Evolutionary conservation across 352 stramenopile species (phyloP).

Genomic region (Poterioochromonas sp.): DNA sequence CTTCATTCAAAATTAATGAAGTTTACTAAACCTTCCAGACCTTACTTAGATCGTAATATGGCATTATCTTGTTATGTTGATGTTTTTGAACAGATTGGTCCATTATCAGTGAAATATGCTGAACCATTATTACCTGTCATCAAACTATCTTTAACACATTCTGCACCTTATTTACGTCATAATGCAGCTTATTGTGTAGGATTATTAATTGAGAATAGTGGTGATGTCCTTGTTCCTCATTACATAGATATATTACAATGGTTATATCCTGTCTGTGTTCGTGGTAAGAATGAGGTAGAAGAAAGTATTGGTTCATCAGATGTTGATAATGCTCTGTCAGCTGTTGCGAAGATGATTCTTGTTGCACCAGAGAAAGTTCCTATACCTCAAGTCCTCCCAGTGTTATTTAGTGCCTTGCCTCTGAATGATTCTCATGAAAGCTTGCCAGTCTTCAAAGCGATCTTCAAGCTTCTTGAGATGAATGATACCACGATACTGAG

Average conservation of each 20-base stretch:
- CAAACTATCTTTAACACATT: conserved; percentile 71
- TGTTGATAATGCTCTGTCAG: conserved; percentile 84
- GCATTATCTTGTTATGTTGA: conserved; percentile 87
- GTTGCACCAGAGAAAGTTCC: conserved; percentile 61
- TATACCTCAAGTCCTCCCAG: conserved; percentile 80
- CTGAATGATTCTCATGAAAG: conserved; percentile 93
- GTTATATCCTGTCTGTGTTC: conserved; percentile 72
- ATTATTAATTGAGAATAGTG: conserved; percentile 71
- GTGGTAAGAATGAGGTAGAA: conserved; percentile 42
- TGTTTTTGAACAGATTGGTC: conserved; percentile 46
- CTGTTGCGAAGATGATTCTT: conserved; percentile 84
- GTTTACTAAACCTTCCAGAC: conserved; percentile 76
- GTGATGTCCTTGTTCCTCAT: conserved; percentile 60
- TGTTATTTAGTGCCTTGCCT: conserved; percentile 78
- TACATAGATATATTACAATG: conserved; percentile 80
- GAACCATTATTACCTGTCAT: conserved; percentile 72
- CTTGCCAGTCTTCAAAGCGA: conserved; percentile 81
- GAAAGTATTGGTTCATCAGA: conserved; percentile 63
- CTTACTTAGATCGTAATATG: conserved; percentile 80
- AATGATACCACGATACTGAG: conserved; percentile 66
- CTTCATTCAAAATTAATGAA: conserved; percentile 75
- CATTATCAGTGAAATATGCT: conserved; percentile 42
- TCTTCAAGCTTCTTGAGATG: conserved; percentile 76
- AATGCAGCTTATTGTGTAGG: conserved; percentile 89
- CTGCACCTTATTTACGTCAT: conserved; percentile 79